A percentile compares a stretch with the other conserved stretches of the same genome.
Conservation (phyloP, 2,329 filamentous ascomycete genomes). For the Hypoxylon sp. region DNA sequence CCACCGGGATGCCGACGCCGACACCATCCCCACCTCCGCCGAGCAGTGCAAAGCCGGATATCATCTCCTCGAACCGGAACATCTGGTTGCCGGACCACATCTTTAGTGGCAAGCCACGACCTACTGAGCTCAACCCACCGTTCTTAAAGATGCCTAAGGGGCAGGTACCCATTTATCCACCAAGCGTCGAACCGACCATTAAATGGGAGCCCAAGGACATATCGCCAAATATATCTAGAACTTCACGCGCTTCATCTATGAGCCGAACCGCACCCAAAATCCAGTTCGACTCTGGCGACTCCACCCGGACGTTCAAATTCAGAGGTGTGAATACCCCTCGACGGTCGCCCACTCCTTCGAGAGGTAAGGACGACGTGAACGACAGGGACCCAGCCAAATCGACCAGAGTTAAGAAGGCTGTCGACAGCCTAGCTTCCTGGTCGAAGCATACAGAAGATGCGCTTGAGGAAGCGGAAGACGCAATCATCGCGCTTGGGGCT, state of each 20-base stretch:
- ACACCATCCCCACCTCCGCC: too few relatives aligned
- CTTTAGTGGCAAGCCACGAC: not conserved
- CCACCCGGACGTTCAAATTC: not conserved
- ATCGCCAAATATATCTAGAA: not conserved
- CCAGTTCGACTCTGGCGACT: not conserved
- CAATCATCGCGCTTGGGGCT: not conserved
- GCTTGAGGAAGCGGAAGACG: slow-evolving; percentile 8
- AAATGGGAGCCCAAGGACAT: slow-evolving; percentile 3
- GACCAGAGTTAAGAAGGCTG: not conserved
- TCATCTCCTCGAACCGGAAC: not conserved
- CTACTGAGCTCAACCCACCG: slow-evolving; percentile 1
- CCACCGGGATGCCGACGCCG: not conserved
- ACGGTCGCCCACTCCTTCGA: not conserved
- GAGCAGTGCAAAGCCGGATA: not conserved
- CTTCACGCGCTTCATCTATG: not conserved
- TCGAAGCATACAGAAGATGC: not conserved
- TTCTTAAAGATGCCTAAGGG: slow-evolving; percentile 27
- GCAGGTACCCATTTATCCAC: not conserved
- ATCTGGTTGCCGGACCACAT: not conserved
- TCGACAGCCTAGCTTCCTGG: not conserved
- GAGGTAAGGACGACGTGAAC: not conserved
- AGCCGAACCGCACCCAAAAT: not conserved
- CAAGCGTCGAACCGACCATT: not conserved
- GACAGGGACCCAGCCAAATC: not conserved
- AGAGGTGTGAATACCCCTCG: not conserved